A percentile compares a stretch with the other conserved stretches of the same genome.
Evolutionary conservation across 768 basidiomycete genomes (phyloP).

Genomic region (Fistulinella prunicolor): DNA sequence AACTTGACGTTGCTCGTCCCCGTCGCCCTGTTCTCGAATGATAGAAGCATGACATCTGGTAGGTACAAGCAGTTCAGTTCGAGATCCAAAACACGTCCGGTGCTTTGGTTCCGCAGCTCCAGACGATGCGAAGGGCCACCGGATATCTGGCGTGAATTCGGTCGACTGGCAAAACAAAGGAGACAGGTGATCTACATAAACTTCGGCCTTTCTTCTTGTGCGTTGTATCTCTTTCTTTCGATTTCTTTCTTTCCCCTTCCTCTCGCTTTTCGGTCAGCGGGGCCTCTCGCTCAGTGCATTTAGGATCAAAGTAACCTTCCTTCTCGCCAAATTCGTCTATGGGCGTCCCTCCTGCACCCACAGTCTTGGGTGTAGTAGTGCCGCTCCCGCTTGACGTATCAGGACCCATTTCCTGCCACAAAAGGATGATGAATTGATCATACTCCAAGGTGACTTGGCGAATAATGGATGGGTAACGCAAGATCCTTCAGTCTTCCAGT

Average conservation of each 20-base stretch:
- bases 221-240: slow-evolving; percentile 39
- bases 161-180: not conserved
- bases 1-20: slow-evolving; percentile 81
- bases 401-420: slow-evolving; percentile 2
- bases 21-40: slow-evolving; percentile 77
- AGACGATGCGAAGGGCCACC: slow-evolving; percentile 84
- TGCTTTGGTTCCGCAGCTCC: slow-evolving; percentile 75
- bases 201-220: slow-evolving; percentile 69
- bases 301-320: slow-evolving; percentile 31
- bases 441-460: slow-evolving; percentile 11
- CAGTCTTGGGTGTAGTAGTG: slow-evolving; percentile 13
- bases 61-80: slow-evolving; percentile 70
- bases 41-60: slow-evolving; percentile 73
- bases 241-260: slow-evolving; percentile 29
- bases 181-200: slow-evolving; percentile 56
- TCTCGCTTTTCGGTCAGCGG: slow-evolving; percentile 19
- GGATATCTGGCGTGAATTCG: slow-evolving; percentile 57
- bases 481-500: slow-evolving; percentile 40
- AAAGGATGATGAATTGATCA: slow-evolving; percentile 12
- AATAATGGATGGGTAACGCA: slow-evolving; percentile 26
- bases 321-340: slow-evolving; percentile 19
- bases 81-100: slow-evolving; percentile 75
- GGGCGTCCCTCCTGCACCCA: slow-evolving; percentile 19
- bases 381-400: slow-evolving; percentile 17
- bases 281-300: slow-evolving; percentile 26